phyloP scores from a whole-genome alignment of 163 green algal genomes.

The Volvox carteri region DNA sequence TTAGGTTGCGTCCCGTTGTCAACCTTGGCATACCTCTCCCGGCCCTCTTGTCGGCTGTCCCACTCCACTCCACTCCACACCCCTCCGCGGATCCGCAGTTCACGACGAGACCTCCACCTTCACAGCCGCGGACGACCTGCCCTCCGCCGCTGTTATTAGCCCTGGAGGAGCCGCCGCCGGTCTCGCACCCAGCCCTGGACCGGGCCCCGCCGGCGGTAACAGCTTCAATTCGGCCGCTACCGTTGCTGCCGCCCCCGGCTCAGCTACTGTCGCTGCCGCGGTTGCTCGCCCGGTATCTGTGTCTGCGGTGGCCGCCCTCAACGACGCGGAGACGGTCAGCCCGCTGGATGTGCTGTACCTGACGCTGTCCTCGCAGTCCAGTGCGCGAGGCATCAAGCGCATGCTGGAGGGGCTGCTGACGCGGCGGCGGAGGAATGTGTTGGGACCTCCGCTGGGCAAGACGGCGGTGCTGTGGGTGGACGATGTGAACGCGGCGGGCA shows the following conservation, averaged over 20 bases:
- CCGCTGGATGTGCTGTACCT: constrained; percentile 54
- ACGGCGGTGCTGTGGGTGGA: constrained; percentile 67
- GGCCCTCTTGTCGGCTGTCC: not conserved
- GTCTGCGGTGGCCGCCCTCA: not conserved
- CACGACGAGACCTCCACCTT: constrained; percentile 19
- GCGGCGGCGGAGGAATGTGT: constrained; percentile 51
- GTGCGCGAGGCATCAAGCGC: constrained; percentile 41
- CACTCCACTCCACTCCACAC: not conserved
- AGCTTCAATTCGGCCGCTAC: not conserved
- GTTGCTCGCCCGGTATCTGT: not conserved
- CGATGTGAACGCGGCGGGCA: constrained; percentile 56
- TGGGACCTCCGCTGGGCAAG: constrained; percentile 62
- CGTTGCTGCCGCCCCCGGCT: not conserved
- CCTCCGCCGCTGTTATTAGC: not conserved
- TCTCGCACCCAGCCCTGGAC: too few species aligned
- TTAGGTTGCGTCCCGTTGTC: too few species aligned
- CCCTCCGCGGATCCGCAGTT: not conserved
- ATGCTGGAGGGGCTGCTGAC: constrained; percentile 59
- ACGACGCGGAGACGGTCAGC: constrained; percentile 1
- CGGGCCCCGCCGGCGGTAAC: not conserved
- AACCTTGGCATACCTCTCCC: not conserved
- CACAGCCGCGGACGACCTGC: not conserved
- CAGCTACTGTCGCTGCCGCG: not conserved
- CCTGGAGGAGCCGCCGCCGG: not conserved
- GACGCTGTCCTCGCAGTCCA: constrained; percentile 52